phyloP scores from a whole-genome alignment of 106 monocot genomes.

The Acanthochlamys bracteata region DNA sequence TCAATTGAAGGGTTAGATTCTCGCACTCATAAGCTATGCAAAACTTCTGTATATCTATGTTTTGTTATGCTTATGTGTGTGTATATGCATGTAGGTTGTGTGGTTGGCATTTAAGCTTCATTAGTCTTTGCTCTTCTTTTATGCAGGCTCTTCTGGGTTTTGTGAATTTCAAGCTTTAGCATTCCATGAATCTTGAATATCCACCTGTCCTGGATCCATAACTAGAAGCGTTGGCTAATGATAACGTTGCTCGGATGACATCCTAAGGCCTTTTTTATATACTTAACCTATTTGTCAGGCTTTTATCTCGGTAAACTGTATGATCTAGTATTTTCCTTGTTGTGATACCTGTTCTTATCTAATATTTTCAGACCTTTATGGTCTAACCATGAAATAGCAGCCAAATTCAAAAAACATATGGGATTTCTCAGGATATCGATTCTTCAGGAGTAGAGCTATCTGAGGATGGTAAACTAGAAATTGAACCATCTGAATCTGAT shows the following conservation, averaged over 20 bases:
- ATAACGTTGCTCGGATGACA: conserved; percentile 21
- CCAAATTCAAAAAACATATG: conserved; percentile 28
- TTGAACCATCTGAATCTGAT: conserved; percentile 34
- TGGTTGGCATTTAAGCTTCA: background rate
- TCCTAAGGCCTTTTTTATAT: no score
- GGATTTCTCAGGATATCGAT: conserved; percentile 14
- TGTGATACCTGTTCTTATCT: background rate
- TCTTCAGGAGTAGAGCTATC: conserved; percentile 19
- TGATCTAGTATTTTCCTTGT: no score
- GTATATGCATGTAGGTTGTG: no score
- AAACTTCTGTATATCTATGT: conserved; percentile 33
- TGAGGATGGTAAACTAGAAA: conserved; percentile 12
- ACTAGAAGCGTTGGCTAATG: conserved; percentile 92
- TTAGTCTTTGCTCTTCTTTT: background rate
- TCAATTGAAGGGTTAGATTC: conserved; percentile 98
- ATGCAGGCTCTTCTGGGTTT: conserved; percentile 90
- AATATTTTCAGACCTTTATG: conserved; percentile 62
- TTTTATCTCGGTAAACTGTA: background rate
- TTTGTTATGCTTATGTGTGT: background rate
- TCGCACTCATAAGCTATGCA: conserved; percentile 70
- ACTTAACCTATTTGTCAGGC: background rate
- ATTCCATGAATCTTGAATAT: conserved; percentile 84
- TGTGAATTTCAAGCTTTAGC: conserved; percentile 90
- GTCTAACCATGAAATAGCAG: conserved; percentile 51
- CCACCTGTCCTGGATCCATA: conserved; percentile 88